Evolutionary conservation across 495 filamentous ascomycete genomes (phyloP).

Genomic region (Penicillium alfredii): DNA sequence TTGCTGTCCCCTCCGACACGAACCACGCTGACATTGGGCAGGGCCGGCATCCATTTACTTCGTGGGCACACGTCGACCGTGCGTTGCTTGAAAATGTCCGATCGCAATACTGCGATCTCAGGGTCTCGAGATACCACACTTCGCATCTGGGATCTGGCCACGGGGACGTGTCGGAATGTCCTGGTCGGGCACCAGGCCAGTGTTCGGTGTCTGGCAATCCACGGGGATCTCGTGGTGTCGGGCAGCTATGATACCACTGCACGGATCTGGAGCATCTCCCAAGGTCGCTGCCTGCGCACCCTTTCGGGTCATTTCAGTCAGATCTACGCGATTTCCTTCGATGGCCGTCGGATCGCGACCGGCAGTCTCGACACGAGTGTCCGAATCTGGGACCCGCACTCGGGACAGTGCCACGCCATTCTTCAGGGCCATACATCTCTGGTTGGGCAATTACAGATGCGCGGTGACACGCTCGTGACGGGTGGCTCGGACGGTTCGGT

Average conservation of each 20-base stretch:
- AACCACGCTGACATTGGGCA: constrained; percentile 16
- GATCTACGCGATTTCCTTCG: constrained; percentile 97
- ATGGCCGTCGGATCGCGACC: constrained; percentile 88
- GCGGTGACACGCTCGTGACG: constrained; percentile 87
- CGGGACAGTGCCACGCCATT: constrained; percentile 83
- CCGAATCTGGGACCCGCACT: constrained; percentile 88
- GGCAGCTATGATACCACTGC: constrained; percentile 97
- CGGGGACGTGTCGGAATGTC: constrained; percentile 83
- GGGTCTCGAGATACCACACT: constrained; percentile 93
- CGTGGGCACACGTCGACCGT: constrained; percentile 96
- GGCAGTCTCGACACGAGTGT: constrained; percentile 96
- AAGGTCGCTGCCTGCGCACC: constrained; percentile 83
- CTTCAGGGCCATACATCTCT: constrained; percentile 95
- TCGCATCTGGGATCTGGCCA: constrained; percentile 87
- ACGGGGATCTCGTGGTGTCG: constrained; percentile 91
- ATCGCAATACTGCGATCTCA: constrained; percentile 86
- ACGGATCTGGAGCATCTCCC: constrained; percentile 93
- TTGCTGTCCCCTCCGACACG: no score
- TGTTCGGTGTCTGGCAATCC: constrained; percentile 90
- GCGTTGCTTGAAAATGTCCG: constrained; percentile 95
- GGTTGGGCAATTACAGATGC: constrained; percentile 96
- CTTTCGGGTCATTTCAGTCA: constrained; percentile 96
- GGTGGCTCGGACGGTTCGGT: constrained; percentile 95
- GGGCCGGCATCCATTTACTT: constrained; percentile 71
- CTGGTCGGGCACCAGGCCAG: constrained; percentile 94